A percentile compares a stretch with the other conserved stretches of the same genome.
These are phyloP conservation scores for Collariella sp. DNA, from an alignment of 495 filamentous ascomycete genomes.

Conservation along the genomic window DNA sequence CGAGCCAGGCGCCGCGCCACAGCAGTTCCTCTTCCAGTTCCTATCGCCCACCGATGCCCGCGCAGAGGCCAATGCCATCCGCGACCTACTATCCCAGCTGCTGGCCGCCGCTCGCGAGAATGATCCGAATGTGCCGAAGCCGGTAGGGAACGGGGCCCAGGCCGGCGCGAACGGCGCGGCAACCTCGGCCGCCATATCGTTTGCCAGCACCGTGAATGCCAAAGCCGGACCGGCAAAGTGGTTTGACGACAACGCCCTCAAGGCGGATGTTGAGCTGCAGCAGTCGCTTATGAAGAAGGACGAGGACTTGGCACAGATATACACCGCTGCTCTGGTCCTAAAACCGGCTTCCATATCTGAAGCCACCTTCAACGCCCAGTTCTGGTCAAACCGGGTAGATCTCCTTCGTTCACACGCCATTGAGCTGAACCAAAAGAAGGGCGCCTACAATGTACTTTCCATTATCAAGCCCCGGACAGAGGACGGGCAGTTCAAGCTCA, in stretches of 20 bases:
- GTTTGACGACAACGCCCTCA: constrained; percentile 71
- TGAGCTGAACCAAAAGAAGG: constrained; percentile 72
- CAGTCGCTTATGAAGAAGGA: constrained; percentile 75
- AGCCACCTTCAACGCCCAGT: constrained; percentile 72
- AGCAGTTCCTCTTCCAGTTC: constrained; percentile 70
- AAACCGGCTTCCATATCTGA: constrained; percentile 75
- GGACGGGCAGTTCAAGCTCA: constrained; percentile 68
- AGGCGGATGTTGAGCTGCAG: constrained; percentile 67
- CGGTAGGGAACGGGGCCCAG: constrained; percentile 33
- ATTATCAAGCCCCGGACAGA: constrained; percentile 75
- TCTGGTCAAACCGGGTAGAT: constrained; percentile 82
- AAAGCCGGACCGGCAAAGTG: constrained; percentile 45
- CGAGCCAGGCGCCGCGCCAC: constrained; percentile 47
- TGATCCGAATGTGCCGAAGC: constrained; percentile 37
- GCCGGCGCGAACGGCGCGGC: constrained; percentile 21
- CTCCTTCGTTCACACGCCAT: constrained; percentile 84
- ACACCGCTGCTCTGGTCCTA: constrained; percentile 65
- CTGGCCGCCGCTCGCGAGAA: constrained; percentile 60
- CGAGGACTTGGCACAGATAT: constrained; percentile 62
- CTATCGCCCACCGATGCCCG: constrained; percentile 68
- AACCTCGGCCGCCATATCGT: constrained; percentile 38
- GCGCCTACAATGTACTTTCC: constrained; percentile 86
- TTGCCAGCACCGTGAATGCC: constrained; percentile 39
- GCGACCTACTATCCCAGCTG: constrained; percentile 65
- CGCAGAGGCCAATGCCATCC: constrained; percentile 73